Conservation (phyloP, 805 yeast genomes). For the Ogataea pilisensis region DNA sequence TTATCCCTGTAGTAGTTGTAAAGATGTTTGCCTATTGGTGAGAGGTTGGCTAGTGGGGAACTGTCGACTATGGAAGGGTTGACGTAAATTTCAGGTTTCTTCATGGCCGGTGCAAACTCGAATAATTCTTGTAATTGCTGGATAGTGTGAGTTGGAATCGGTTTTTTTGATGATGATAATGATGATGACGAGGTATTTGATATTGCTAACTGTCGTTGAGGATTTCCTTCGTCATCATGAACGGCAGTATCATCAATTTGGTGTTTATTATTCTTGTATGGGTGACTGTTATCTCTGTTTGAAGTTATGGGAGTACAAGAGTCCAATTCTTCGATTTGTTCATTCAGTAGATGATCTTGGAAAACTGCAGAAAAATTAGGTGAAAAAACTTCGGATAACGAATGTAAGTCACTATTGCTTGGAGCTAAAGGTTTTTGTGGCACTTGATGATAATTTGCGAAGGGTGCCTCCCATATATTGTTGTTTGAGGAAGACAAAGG, state of each 20-base stretch:
- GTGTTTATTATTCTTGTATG: no score
- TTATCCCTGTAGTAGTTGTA: constrained; percentile 48
- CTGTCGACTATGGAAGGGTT: constrained; percentile 28
- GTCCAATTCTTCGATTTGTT: neutral
- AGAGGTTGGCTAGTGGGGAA: constrained; percentile 26
- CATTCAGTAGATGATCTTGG: constrained; percentile 18
- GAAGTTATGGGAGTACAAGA: neutral
- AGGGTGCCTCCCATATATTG: constrained; percentile 9
- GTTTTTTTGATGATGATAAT: no score
- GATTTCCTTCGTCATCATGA: no score
- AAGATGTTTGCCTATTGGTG: constrained; percentile 34
- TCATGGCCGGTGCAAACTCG: constrained; percentile 10
- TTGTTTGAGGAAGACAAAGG: neutral
- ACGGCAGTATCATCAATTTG: no score
- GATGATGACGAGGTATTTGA: no score
- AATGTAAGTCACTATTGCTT: constrained; percentile 1
- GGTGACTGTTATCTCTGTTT: neutral
- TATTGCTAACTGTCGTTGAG: no score
- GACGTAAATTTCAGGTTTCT: constrained; percentile 16
- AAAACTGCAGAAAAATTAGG: constrained; percentile 22
- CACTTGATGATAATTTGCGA: neutral
- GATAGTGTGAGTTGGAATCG: neutral
- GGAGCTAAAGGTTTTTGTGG: neutral
- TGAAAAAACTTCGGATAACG: constrained; percentile 20
- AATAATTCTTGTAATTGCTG: constrained; percentile 13